Evolutionary conservation across 192 early-diverging fungal genomes (phyloP).

Genomic region (Coemansia pectinata): DNA sequence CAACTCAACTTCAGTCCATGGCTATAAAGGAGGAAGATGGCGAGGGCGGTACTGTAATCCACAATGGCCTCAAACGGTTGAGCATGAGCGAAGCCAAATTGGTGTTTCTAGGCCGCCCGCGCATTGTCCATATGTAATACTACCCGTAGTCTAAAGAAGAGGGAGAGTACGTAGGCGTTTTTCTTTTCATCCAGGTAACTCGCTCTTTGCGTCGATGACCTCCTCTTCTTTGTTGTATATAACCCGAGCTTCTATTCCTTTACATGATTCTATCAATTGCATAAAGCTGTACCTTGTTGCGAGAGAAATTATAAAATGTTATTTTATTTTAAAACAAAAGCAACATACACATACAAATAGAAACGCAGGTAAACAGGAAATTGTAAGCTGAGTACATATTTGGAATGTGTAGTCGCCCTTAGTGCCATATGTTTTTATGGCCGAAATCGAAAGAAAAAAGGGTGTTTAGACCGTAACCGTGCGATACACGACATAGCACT

Average conservation of each 20-base stretch:
- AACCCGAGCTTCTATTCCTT: not conserved
- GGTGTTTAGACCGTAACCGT: not conserved
- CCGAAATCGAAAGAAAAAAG: not conserved
- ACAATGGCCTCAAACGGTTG: conserved; percentile 45
- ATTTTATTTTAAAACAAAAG: not conserved
- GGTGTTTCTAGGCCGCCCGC: conserved; percentile 29
- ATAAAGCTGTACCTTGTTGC: not conserved
- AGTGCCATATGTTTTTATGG: not conserved
- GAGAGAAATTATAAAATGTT: not conserved
- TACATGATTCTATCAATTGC: not conserved
- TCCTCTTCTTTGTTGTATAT: not conserved
- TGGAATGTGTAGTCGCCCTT: not conserved
- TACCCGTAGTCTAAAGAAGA: not conserved
- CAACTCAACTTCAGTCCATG: conserved; percentile 5
- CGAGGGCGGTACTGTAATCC: conserved; percentile 33
- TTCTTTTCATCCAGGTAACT: not conserved
- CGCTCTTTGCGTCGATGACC: not conserved
- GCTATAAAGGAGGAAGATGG: conserved; percentile 44
- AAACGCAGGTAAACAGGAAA: not conserved
- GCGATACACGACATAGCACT: not conserved
- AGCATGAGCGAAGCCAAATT: conserved; percentile 30
- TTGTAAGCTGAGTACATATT: not conserved
- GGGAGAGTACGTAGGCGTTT: not conserved
- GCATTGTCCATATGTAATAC: conserved; percentile 37
- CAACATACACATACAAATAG: not conserved